These are phyloP conservation scores for Beauveria australis DNA, from an alignment of 2,329 filamentous ascomycete species.

Conservation along the genomic window DNA sequence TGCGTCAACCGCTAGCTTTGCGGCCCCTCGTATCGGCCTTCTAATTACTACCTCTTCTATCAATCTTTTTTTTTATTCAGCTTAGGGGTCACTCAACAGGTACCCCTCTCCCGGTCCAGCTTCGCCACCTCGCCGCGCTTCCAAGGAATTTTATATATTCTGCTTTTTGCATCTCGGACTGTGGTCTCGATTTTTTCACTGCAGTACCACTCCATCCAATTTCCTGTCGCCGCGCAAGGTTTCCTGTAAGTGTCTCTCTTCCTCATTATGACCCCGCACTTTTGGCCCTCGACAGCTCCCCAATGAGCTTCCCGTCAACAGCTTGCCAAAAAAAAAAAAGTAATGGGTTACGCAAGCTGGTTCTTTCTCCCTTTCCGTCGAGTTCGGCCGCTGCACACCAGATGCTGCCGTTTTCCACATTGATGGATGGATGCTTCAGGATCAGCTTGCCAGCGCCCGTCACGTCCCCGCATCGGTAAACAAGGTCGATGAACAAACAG, in stretches of 20 bases:
- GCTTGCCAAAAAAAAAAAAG: not conserved
- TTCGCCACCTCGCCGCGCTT: not conserved
- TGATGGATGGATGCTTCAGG: not conserved
- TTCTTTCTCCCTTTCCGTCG: not conserved
- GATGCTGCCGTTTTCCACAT: not conserved
- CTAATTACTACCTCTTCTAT: not conserved
- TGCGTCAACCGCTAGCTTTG: not conserved
- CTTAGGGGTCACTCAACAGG: not conserved
- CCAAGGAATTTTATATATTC: not conserved
- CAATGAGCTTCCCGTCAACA: not conserved
- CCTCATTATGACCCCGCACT: not conserved
- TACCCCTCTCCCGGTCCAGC: conserved; percentile 5
- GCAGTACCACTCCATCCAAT: not conserved
- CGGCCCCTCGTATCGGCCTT: not conserved
- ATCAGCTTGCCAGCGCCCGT: not conserved
- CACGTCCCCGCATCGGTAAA: not conserved
- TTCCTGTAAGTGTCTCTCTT: conserved; percentile 2
- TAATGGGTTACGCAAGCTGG: not conserved
- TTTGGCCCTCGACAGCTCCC: not conserved
- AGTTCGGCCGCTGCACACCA: not conserved
- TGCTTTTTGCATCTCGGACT: not conserved
- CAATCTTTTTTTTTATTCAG: not conserved
- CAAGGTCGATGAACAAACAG: not conserved
- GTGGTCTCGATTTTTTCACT: not conserved
- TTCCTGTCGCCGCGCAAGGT: not conserved